A percentile compares a stretch with the other conserved stretches of the same genome.
These are phyloP conservation scores for Xylaria multiplex DNA, from an alignment of 2,329 filamentous ascomycete genomes.

Conservation along the genomic window DNA sequence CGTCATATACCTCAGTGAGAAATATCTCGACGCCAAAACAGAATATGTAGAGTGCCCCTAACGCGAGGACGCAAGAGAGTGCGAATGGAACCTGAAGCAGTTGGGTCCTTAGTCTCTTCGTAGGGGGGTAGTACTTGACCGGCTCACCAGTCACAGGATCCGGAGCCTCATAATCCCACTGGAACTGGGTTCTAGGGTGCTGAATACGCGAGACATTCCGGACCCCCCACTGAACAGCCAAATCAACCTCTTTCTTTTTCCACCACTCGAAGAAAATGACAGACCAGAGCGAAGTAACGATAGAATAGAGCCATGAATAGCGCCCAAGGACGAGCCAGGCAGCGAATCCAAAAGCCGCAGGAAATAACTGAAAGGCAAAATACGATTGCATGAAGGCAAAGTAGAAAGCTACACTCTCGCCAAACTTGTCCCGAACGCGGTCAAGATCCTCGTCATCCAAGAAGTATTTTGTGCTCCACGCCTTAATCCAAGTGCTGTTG, in stretches of 20 bases:
- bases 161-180: constrained; percentile 77
- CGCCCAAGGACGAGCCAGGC: constrained; percentile 85
- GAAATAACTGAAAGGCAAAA: constrained; percentile 85
- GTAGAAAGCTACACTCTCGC: constrained; percentile 90
- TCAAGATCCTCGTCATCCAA: constrained; percentile 74
- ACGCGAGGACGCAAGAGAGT: constrained; percentile 72
- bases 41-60: constrained; percentile 83
- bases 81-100: constrained; percentile 87
- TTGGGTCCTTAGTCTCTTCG: constrained; percentile 80
- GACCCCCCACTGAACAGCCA: constrained; percentile 89
- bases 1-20: constrained; percentile 91
- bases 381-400: constrained; percentile 95
- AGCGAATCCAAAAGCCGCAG: constrained; percentile 78
- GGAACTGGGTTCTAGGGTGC: constrained; percentile 78
- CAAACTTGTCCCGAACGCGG: constrained; percentile 79
- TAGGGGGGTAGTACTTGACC: constrained; percentile 77
- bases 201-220: constrained; percentile 85
- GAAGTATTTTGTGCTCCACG: constrained; percentile 77
- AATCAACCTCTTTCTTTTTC: constrained; percentile 91
- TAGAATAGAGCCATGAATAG: constrained; percentile 83
- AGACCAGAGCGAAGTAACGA: constrained; percentile 85
- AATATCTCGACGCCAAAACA: constrained; percentile 96
- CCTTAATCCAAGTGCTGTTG: constrained; percentile 79
- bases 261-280: constrained; percentile 93
- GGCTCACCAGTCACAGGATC: constrained; percentile 86